Evolutionary conservation across 1,284 basidiomycete species (phyloP).

Genomic region (Singerocomus inundabilis): DNA sequence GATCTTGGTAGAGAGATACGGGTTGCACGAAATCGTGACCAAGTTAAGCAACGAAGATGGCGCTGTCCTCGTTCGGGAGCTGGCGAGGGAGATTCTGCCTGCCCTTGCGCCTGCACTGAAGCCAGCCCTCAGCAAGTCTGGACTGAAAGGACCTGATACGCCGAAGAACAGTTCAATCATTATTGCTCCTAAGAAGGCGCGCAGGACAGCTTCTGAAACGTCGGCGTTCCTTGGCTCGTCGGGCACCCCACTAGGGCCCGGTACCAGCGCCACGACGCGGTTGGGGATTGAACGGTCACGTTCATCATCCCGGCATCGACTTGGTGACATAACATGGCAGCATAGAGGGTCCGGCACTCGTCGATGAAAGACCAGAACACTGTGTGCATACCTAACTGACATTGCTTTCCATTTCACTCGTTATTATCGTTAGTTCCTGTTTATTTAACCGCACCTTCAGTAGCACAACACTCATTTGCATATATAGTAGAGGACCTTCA

Average conservation of each 20-base stretch:
- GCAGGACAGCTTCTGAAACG: conserved; percentile 69
- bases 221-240: conserved; percentile 37
- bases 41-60: conserved; percentile 79
- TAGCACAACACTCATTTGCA: conserved; percentile 26
- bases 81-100: conserved; percentile 81
- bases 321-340: conserved; percentile 55
- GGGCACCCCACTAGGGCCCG: conserved; percentile 16
- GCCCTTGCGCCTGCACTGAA: conserved; percentile 65
- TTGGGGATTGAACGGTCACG: conserved; percentile 28
- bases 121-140: conserved; percentile 41
- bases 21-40: conserved; percentile 74
- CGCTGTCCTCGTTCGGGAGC: conserved; percentile 86
- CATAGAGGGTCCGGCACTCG: conserved; percentile 14
- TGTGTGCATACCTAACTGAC: conserved; percentile 4
- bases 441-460: conserved; percentile 18
- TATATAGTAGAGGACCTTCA: conserved; percentile 21
- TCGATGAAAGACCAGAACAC: conserved; percentile 16
- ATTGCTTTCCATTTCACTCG: conserved; percentile 18
- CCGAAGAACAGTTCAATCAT: conserved; percentile 43
- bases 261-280: conserved; percentile 14
- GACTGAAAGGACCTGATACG: conserved; percentile 37
- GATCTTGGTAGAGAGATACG: conserved; percentile 76
- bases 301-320: conserved; percentile 40
- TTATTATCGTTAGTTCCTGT: conserved; percentile 9
- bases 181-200: conserved; percentile 64